Evolutionary conservation across 176 grass and related monocot species (phyloP), one percentile per base, ranked within the genome.

Genomic region (Triticum monococcum): DNA sequence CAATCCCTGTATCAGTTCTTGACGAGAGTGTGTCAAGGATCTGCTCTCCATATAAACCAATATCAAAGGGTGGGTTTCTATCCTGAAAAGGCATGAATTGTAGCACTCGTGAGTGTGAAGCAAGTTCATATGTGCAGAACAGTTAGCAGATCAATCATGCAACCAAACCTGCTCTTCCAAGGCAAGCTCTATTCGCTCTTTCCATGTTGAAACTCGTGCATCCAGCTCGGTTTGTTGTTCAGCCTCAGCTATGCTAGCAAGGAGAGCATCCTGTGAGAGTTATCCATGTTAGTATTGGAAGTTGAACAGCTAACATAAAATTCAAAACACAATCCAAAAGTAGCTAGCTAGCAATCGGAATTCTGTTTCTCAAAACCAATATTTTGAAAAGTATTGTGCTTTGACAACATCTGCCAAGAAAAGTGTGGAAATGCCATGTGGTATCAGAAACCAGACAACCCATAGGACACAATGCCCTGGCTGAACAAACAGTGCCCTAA

Each of bases 141-240:
- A 64, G 67, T 68, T 86, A 20, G n/a, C 57, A 78, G 23, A 37
- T 79, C 85, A 79, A 40, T 50, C 24, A 60, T 64, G 25, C 32
- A 80, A 86, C 81, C 80, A 81, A 78, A 96, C 97, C 91, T 99
- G 90, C 68, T 94, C 97, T 89, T 96, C 94, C 87, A 99, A 79
- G 52, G 97, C 87, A 79, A 81, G 50, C 83, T 99, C 97, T 85
- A 96, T 92, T 86, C 92, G 85, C 20, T 96, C 91, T 89, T 89
- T 96, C 97, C 97, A 99, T 86, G 94, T 93, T 50, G 97, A 99
- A 87, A 99, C 97, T 68, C 97, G 87, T 79, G 94, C 90, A 77
- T 95, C 90, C 79, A 99, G 78, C 80, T 99, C 94, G 11, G 92
- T 96, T 74, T 87, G 94, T 83, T 92, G 91, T 89, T 99, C 92